Conservation (phyloP, 257 asterid genomes). For the Nicotiana benthamiana region DNA sequence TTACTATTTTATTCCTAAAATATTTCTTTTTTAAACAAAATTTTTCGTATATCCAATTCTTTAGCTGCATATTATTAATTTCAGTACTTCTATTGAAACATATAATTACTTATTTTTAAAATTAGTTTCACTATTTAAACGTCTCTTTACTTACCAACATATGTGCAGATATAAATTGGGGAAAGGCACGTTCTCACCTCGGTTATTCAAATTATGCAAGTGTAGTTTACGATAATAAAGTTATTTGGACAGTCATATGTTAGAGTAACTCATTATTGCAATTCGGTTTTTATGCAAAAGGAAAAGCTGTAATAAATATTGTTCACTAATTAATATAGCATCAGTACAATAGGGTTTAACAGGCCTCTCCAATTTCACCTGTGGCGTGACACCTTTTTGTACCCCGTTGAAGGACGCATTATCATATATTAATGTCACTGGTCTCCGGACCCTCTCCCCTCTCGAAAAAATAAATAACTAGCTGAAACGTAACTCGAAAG, state of each 20-base stretch:
- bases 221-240: neutral
- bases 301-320: neutral
- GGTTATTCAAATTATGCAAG: neutral
- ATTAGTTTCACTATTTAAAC: no score
- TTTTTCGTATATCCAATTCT: no score
- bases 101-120: no score
- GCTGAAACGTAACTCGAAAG: neutral
- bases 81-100: no score
- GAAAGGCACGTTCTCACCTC: neutral
- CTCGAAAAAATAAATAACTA: neutral
- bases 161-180: neutral
- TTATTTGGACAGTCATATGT: neutral
- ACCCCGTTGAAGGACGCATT: slow-evolving; percentile 4
- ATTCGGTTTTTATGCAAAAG: neutral
- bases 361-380: neutral
- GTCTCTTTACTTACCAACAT: neutral
- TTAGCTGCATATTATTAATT: no score
- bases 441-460: neutral
- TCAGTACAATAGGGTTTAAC: neutral
- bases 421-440: neutral
- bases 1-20: no score
- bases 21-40: no score
- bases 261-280: neutral
- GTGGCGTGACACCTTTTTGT: neutral
- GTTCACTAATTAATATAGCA: no score